A percentile compares a stretch with the other conserved stretches of the same genome.
phyloP scores from a whole-genome alignment of 2,329 filamentous ascomycete genomes.

The Whalleya microplaca region DNA sequence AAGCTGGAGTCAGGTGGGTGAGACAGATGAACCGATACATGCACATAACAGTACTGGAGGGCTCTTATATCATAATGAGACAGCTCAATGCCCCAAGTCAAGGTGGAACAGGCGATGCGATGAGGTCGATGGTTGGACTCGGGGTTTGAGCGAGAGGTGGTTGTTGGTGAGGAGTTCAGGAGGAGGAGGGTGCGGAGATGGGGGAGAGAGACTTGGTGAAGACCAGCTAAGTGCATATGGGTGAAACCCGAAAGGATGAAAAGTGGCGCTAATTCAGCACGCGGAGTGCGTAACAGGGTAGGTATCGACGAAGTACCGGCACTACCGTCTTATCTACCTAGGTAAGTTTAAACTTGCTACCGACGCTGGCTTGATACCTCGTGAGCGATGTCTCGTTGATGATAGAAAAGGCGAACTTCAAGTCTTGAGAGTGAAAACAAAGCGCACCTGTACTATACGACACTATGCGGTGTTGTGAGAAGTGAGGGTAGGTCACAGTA shows the following conservation, averaged over 20 bases:
- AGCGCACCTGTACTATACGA: background rate
- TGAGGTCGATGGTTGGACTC: slow-evolving; percentile 22
- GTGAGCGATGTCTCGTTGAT: background rate
- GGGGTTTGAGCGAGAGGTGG: slow-evolving; percentile 32
- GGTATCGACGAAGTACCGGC: slow-evolving; percentile 5
- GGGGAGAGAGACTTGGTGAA: slow-evolving; percentile 21
- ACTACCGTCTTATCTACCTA: background rate
- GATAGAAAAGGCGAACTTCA: slow-evolving; percentile 6
- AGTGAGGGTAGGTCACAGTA: too few relatives aligned
- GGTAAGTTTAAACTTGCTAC: background rate
- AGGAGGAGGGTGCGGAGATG: slow-evolving; percentile 37
- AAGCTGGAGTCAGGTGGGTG: background rate
- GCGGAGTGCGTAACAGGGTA: background rate
- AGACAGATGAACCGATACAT: background rate
- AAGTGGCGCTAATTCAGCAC: slow-evolving; percentile 23
- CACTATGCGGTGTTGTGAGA: background rate
- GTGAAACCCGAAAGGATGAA: slow-evolving; percentile 29
- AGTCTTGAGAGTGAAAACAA: background rate
- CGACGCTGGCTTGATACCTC: slow-evolving; percentile 1
- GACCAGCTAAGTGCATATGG: slow-evolving; percentile 6
- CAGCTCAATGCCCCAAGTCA: background rate
- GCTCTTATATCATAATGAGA: background rate
- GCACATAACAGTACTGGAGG: slow-evolving; percentile 1
- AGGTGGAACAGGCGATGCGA: background rate
- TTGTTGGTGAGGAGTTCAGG: slow-evolving; percentile 13